Conservation (phyloP, 2,329 filamentous ascomycete genomes). For the Penicillium nordicum region DNA sequence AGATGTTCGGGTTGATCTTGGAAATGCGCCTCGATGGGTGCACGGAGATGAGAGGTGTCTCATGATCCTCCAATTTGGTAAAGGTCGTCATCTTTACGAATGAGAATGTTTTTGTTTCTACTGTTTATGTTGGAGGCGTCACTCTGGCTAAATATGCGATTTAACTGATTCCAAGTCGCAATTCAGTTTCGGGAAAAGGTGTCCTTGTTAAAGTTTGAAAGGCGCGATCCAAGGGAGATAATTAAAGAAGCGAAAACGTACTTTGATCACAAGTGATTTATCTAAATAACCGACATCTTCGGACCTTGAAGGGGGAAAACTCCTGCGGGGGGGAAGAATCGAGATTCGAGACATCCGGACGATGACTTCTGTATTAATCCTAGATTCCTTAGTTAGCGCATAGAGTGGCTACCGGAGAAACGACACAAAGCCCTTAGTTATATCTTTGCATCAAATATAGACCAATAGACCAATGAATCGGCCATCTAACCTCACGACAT, state of each 20-base stretch:
- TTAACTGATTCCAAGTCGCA: background rate
- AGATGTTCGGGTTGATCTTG: constrained; percentile 75
- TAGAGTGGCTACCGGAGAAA: background rate
- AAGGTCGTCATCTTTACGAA: constrained; percentile 65
- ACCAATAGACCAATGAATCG: background rate
- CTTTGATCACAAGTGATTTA: background rate
- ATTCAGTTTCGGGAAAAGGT: background rate
- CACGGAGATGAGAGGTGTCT: constrained; percentile 62
- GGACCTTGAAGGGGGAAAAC: constrained; percentile 28
- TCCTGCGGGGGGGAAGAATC: constrained; percentile 30
- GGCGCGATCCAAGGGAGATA: background rate
- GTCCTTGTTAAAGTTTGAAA: background rate
- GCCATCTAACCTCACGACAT: background rate
- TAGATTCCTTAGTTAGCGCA: background rate
- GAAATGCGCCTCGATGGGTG: constrained; percentile 64
- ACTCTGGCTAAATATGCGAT: background rate
- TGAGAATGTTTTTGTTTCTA: background rate
- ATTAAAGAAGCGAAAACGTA: background rate
- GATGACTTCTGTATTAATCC: background rate
- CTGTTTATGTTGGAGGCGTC: background rate
- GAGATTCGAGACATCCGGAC: constrained; percentile 8
- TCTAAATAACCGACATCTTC: background rate
- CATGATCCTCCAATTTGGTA: constrained; percentile 61
- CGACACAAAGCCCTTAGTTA: background rate
- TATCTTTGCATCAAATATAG: too few relatives aligned